These are phyloP conservation scores for Notholithocarpus densiflorus DNA, from an alignment of 306 rosid genomes.

Conservation along the genomic window DNA sequence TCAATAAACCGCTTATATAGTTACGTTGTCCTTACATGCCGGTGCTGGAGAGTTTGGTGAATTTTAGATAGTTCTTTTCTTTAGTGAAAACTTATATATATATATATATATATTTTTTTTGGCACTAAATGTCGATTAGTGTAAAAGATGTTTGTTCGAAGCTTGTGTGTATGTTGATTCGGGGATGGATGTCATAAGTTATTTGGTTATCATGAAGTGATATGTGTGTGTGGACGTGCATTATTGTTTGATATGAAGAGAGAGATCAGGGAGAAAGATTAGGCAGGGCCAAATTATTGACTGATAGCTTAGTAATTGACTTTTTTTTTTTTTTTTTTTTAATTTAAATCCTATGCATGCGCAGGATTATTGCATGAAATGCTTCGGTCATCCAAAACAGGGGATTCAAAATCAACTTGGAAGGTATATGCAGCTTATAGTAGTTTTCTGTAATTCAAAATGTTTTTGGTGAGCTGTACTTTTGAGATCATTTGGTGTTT, in stretches of 20 bases:
- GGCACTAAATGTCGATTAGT: background rate
- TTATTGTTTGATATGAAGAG: background rate
- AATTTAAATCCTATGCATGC: slow-evolving; percentile 14
- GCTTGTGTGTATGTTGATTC: background rate
- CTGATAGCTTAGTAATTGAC: background rate
- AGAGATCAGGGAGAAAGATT: background rate
- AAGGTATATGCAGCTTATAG: slow-evolving; percentile 53
- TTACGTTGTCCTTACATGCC: too few species aligned
- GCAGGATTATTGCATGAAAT: slow-evolving; percentile 86
- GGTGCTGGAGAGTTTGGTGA: background rate
- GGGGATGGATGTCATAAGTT: background rate
- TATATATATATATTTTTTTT: background rate
- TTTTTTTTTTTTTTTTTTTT: background rate
- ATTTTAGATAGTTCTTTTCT: background rate
- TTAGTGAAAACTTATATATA: background rate
- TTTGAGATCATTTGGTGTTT: background rate
- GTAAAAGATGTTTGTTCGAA: background rate
- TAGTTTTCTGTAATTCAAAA: slow-evolving; percentile 3
- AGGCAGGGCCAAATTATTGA: background rate
- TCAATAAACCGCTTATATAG: too few species aligned
- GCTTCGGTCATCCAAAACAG: slow-evolving; percentile 77
- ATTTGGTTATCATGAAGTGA: too few species aligned
- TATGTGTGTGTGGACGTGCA: background rate
- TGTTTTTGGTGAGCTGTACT: background rate
- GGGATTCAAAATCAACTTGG: slow-evolving; percentile 92